phyloP scores from a whole-genome alignment of 495 filamentous ascomycete species.

The Parmelia sp. region DNA sequence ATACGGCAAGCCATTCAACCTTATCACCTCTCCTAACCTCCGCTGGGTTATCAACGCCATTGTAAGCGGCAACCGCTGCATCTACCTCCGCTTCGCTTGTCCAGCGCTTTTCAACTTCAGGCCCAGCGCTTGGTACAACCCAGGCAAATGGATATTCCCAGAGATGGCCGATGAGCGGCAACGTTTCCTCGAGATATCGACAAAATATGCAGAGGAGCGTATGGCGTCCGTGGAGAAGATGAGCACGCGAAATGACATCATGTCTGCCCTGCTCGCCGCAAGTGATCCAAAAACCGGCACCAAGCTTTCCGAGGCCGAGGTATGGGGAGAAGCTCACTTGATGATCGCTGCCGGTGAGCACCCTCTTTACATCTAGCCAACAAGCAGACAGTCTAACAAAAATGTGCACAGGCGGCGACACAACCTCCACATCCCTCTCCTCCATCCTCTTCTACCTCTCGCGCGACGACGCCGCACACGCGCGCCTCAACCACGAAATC shows the following conservation, averaged over 20 bases:
- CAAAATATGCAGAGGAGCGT: not conserved
- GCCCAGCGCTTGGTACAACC: not conserved
- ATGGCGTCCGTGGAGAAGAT: constrained; percentile 45
- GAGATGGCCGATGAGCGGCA: not conserved
- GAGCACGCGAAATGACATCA: constrained; percentile 52
- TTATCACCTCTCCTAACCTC: constrained; percentile 17
- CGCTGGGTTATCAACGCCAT: constrained; percentile 28
- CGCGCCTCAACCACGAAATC: constrained; percentile 45
- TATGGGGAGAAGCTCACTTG: constrained; percentile 66
- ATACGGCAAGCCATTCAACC: constrained; percentile 25
- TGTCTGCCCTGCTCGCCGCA: constrained; percentile 52
- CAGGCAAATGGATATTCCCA: constrained; percentile 8
- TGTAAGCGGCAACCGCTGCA: constrained; percentile 6
- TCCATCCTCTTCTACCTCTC: constrained; percentile 59
- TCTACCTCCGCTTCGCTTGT: constrained; percentile 14
- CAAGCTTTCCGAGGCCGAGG: constrained; percentile 58
- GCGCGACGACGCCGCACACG: constrained; percentile 41
- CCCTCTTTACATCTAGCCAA: not conserved
- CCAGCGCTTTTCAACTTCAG: constrained; percentile 11
- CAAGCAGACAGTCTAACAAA: not conserved
- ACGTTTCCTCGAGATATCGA: constrained; percentile 1
- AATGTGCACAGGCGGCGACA: constrained; percentile 45
- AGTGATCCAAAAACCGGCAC: constrained; percentile 55
- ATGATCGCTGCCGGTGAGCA: constrained; percentile 41
- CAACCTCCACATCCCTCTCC: constrained; percentile 51